These are phyloP conservation scores for Saccharomyces uvarum DNA, from an alignment of 1,139 yeast genomes.

Conservation along the genomic window DNA sequence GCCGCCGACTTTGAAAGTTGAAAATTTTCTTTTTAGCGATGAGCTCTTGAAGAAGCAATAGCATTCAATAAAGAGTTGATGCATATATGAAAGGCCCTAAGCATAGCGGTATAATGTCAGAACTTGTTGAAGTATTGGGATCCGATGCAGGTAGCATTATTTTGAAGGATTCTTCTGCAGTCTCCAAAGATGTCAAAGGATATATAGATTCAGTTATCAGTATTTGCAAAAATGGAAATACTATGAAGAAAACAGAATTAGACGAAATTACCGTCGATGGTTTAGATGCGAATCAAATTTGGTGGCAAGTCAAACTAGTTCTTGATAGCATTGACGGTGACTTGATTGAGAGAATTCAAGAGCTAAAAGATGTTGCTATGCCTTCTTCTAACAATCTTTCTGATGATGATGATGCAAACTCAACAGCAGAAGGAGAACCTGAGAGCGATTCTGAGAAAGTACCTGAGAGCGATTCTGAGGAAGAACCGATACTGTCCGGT, in stretches of 20 bases:
- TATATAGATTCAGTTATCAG: slow-evolving; percentile 27
- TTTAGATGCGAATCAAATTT: slow-evolving; percentile 81
- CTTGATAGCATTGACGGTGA: slow-evolving; percentile 61
- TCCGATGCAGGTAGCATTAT: slow-evolving; percentile 18
- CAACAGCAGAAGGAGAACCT: slow-evolving; percentile 10
- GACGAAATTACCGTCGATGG: slow-evolving; percentile 84
- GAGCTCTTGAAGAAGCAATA: not conserved
- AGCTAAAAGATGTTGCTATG: slow-evolving; percentile 32
- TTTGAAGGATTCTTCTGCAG: slow-evolving; percentile 14
- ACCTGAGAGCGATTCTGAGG: not conserved
- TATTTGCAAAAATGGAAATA: slow-evolving; percentile 15
- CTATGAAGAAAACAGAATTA: slow-evolving; percentile 52
- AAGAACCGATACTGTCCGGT: not conserved
- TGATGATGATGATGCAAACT: slow-evolving; percentile 7
- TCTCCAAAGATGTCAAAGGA: slow-evolving; percentile 19
- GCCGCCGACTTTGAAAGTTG: not conserved
- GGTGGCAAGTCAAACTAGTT: slow-evolving; percentile 86
- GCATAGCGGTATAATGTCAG: slow-evolving; percentile 9
- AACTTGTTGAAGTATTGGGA: slow-evolving; percentile 14
- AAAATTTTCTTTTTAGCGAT: not conserved
- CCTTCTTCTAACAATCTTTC: slow-evolving; percentile 12
- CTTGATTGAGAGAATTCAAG: slow-evolving; percentile 44
- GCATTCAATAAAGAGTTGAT: not conserved
- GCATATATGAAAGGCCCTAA: not conserved
- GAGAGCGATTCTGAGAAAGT: slow-evolving; percentile 4